Evolutionary conservation across 768 basidiomycete species (phyloP).

Genomic region (Amanita rimosa): DNA sequence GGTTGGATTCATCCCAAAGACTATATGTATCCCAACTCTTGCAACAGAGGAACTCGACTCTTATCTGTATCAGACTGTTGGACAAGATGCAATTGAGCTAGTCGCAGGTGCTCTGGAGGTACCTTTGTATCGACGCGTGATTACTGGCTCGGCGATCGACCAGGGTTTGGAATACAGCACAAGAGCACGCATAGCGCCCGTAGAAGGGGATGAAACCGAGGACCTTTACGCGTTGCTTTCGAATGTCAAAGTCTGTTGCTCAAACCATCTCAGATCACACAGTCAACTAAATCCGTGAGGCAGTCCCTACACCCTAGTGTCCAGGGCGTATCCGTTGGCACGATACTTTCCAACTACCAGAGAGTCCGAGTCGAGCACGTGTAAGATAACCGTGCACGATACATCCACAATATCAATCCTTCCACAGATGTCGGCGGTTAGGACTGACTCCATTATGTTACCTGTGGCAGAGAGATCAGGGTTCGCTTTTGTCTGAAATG

Average conservation of each 20-base stretch:
- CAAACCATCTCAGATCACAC: neutral
- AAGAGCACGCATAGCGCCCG: slow-evolving; percentile 37
- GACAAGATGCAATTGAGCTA: slow-evolving; percentile 83
- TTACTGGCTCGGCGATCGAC: slow-evolving; percentile 71
- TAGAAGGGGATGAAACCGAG: slow-evolving; percentile 89
- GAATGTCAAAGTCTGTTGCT: slow-evolving; percentile 56
- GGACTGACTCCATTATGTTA: slow-evolving; percentile 73
- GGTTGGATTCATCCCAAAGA: slow-evolving; percentile 37
- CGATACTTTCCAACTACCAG: slow-evolving; percentile 96
- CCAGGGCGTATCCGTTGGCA: slow-evolving; percentile 85
- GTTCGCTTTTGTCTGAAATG: slow-evolving; percentile 82
- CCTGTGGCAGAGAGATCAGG: slow-evolving; percentile 90
- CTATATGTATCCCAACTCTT: slow-evolving; percentile 10
- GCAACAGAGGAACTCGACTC: slow-evolving; percentile 93
- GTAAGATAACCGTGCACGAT: slow-evolving; percentile 33
- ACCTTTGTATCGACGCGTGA: slow-evolving; percentile 76
- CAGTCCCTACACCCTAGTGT: slow-evolving; percentile 73
- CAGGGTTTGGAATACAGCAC: slow-evolving; percentile 82
- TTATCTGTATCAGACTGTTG: slow-evolving; percentile 98
- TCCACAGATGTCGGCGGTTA: slow-evolving; percentile 67
- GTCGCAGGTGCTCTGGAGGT: slow-evolving; percentile 80
- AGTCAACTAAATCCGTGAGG: slow-evolving; percentile 5
- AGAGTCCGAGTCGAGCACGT: slow-evolving; percentile 96
- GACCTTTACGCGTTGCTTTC: slow-evolving; percentile 70
- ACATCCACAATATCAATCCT: neutral